Conservation (phyloP, 768 basidiomycete species). For the Calocybe gangraenosa region DNA sequence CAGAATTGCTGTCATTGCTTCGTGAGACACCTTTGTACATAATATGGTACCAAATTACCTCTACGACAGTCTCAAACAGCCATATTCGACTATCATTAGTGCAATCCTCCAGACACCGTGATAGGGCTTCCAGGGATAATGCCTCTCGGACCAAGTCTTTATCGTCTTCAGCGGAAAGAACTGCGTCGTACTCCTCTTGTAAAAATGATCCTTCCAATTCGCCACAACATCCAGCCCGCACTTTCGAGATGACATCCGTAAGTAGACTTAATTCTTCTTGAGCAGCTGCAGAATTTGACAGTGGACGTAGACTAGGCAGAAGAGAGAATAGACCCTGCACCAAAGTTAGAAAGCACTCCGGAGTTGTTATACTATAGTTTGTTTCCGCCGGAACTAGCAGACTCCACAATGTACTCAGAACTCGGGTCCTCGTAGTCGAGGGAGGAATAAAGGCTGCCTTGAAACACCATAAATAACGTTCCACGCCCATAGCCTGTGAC, state of each 20-base stretch:
- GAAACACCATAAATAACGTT: constrained; percentile 70
- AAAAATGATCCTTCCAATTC: constrained; percentile 41
- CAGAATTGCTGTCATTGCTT: constrained; percentile 42
- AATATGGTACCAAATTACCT: constrained; percentile 32
- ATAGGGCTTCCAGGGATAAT: constrained; percentile 44
- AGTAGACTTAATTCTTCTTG: constrained; percentile 31
- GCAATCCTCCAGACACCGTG: constrained; percentile 48
- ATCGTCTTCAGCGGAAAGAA: constrained; percentile 32
- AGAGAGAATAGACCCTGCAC: constrained; percentile 49
- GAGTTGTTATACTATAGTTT: constrained; percentile 36
- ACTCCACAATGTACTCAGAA: constrained; percentile 46
- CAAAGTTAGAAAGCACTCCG: constrained; percentile 47
- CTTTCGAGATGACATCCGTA: constrained; percentile 38
- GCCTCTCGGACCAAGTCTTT: constrained; percentile 27
- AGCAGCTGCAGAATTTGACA: constrained; percentile 12
- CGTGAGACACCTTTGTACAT: neutral
- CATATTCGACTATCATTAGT: constrained; percentile 40
- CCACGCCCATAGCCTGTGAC: constrained; percentile 32
- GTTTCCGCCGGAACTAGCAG: constrained; percentile 40
- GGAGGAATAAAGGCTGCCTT: constrained; percentile 47
- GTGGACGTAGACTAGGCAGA: constrained; percentile 33
- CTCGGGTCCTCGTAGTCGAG: constrained; percentile 40
- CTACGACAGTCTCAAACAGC: constrained; percentile 43
- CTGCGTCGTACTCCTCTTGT: constrained; percentile 46
- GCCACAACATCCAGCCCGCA: constrained; percentile 45